phyloP scores from a whole-genome alignment of 495 filamentous ascomycete species.

The Neurospora tetrasperma region DNA sequence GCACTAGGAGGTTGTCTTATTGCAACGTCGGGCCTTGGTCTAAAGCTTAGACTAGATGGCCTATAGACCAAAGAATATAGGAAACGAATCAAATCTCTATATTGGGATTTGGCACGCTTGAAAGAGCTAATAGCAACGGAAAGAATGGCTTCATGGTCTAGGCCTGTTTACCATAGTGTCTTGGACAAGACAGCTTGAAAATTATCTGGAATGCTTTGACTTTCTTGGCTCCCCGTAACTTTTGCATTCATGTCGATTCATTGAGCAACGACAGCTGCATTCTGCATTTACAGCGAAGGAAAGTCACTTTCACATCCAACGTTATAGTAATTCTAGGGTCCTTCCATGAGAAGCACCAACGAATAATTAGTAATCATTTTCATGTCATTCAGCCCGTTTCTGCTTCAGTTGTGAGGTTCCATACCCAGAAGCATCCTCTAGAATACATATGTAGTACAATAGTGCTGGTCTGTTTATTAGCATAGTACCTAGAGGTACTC shows the following conservation, averaged over 20 bases:
- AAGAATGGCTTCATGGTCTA: background rate
- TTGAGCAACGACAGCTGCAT: background rate
- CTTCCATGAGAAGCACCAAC: background rate
- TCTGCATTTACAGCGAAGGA: background rate
- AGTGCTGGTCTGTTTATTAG: too few relatives aligned
- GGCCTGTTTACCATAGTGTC: background rate
- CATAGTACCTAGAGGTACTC: too few relatives aligned
- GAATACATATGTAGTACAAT: too few relatives aligned
- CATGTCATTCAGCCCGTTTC: background rate
- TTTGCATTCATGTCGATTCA: background rate
- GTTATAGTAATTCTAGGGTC: background rate
- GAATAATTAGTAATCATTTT: background rate
- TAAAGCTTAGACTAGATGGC: too few relatives aligned
- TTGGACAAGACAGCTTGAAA: background rate
- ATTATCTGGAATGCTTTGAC: background rate
- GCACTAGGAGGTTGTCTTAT: background rate
- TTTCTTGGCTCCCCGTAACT: background rate
- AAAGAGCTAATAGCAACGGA: background rate
- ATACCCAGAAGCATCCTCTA: too few relatives aligned
- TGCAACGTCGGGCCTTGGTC: background rate
- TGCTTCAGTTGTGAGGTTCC: background rate
- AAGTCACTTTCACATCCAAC: background rate
- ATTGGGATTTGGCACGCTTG: background rate
- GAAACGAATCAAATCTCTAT: background rate
- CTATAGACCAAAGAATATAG: too few relatives aligned